Conservation (phyloP, 352 stramenopile species). For the Phytophthora pluvialis region DNA sequence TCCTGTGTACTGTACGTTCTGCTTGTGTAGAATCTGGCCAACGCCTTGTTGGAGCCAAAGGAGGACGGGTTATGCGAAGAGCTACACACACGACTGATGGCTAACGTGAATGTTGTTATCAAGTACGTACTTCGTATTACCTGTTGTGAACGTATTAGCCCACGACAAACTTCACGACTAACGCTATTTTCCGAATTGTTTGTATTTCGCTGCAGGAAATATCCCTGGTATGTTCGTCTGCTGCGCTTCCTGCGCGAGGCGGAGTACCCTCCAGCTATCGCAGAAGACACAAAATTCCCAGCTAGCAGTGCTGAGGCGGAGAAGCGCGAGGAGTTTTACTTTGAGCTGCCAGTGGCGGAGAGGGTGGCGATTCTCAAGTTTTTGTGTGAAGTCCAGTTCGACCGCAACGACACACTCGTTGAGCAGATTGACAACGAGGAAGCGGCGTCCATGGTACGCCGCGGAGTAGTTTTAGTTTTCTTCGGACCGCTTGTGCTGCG, state of each 20-base stretch:
- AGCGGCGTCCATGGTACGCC: constrained; percentile 49
- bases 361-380: constrained; percentile 63
- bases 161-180: background rate
- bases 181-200: background rate
- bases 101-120: constrained; percentile 51
- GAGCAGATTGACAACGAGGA: constrained; percentile 65
- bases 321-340: constrained; percentile 52
- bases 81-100: constrained; percentile 54
- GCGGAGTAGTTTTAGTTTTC: background rate
- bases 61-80: constrained; percentile 47
- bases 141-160: background rate
- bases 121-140: constrained; percentile 38
- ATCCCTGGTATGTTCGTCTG: constrained; percentile 53
- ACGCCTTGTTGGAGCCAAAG: constrained; percentile 41
- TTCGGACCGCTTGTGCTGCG: background rate
- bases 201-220: constrained; percentile 34
- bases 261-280: constrained; percentile 37
- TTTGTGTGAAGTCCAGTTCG: constrained; percentile 70
- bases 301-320: constrained; percentile 24
- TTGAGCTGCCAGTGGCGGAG: constrained; percentile 44
- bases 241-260: constrained; percentile 51
- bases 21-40: constrained; percentile 38
- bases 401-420: constrained; percentile 63
- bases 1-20: constrained; percentile 2
- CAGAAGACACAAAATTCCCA: constrained; percentile 19